Evolutionary conservation across 208 protist species (phyloP).

Genomic region (Trypanosoma congolense): DNA sequence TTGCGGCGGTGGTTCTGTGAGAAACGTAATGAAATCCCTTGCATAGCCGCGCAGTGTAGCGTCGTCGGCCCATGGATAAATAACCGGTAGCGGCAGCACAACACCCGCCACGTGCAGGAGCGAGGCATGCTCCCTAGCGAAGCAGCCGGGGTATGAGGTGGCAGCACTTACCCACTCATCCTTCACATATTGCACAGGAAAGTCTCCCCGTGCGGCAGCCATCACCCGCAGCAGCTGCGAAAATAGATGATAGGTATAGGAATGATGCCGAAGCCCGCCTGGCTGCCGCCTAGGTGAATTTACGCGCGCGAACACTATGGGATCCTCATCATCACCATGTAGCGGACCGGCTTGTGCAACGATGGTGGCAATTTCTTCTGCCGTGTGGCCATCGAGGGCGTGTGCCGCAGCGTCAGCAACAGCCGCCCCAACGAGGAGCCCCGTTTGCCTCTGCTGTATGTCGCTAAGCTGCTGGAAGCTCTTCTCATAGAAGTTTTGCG

Average conservation of each 20-base stretch:
- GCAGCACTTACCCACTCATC: slow-evolving; percentile 38
- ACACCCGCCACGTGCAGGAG: slow-evolving; percentile 64
- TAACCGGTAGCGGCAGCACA: slow-evolving; percentile 47
- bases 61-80: slow-evolving; percentile 82
- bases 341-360: slow-evolving; percentile 4
- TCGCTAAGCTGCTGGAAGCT: slow-evolving; percentile 85
- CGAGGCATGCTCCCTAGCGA: slow-evolving; percentile 53
- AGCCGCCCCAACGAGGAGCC: slow-evolving; percentile 60
- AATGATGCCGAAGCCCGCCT: slow-evolving; percentile 29
- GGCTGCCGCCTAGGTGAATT: neutral
- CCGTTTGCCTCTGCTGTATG: slow-evolving; percentile 76
- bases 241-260: slow-evolving; percentile 58
- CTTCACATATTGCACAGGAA: slow-evolving; percentile 36
- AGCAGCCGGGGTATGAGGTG: slow-evolving; percentile 22
- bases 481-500: slow-evolving; percentile 72
- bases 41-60: slow-evolving; percentile 39
- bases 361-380: slow-evolving; percentile 28
- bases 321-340: slow-evolving; percentile 12
- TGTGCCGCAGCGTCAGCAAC: slow-evolving; percentile 79
- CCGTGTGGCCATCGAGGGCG: slow-evolving; percentile 35
- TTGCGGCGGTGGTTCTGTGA: slow-evolving; percentile 28
- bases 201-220: slow-evolving; percentile 49
- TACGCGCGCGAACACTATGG: slow-evolving; percentile 10
- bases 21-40: slow-evolving; percentile 42
- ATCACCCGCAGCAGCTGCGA: slow-evolving; percentile 61